Percentiles rank a stretch among this genome's conserved stretches.
Evolutionary conservation across 23 red algal species (phyloP).

Genomic region (Chondrus crispus): DNA sequence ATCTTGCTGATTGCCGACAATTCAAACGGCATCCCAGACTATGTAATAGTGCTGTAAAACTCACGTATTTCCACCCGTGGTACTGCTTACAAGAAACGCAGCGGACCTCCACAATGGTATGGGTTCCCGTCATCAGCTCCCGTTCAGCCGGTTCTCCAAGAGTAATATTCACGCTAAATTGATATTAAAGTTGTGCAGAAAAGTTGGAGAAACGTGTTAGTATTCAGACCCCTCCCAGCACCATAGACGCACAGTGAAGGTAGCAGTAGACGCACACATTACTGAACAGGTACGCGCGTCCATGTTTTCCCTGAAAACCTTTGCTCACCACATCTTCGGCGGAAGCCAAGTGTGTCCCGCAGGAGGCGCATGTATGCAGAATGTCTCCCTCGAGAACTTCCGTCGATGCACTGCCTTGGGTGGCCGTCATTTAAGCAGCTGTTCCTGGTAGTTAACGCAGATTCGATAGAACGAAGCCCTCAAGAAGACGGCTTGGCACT

Average conservation of each 20-base stretch:
- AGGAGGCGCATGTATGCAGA: too few relatives aligned
- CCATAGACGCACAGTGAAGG: neutral
- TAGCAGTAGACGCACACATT: conserved; percentile 70
- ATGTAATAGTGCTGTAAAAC: conserved; percentile 1
- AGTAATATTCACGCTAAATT: conserved; percentile 80
- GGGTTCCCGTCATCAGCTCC: conserved; percentile 81
- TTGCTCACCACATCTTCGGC: conserved; percentile 93
- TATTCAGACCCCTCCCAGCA: neutral
- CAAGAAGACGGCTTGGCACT: too few relatives aligned
- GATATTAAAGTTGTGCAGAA: too few relatives aligned
- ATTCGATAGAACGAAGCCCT: too few relatives aligned
- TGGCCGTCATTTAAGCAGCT: too few relatives aligned
- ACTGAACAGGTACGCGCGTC: conserved; percentile 86
- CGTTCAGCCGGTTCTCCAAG: conserved; percentile 84
- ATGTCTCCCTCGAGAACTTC: too few relatives aligned
- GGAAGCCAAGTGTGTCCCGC: conserved; percentile 78
- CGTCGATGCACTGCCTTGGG: too few relatives aligned
- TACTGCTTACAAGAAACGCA: conserved; percentile 87
- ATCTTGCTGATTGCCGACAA: too few relatives aligned
- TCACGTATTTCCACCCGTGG: conserved; percentile 97
- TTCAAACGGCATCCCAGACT: too few relatives aligned
- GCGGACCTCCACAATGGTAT: conserved; percentile 89
- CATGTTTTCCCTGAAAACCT: conserved; percentile 90
- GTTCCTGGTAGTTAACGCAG: too few relatives aligned
- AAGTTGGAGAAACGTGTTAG: too few relatives aligned